Base-by-base conservation (phyloP, 2,329 filamentous ascomycete species). In the Geosmithia putterillii region DNA sequence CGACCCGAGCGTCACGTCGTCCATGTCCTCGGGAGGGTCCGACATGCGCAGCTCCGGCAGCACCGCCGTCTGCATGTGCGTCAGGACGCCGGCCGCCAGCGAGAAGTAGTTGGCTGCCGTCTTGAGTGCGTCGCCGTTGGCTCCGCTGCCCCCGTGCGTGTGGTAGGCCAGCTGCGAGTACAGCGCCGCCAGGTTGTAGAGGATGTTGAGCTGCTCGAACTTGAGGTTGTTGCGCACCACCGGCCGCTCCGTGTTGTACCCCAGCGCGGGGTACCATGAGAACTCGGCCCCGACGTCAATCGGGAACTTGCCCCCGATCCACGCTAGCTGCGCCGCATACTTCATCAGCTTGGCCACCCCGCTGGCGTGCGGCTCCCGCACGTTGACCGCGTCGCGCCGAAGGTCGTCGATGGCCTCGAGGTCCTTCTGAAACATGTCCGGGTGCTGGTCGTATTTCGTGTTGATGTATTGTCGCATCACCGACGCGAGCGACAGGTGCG, bases 381-480 rank as follows among this genome's bases (percentile, higher is more conserved):
- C 83, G 60, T 88, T 86, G 44, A 95, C 73, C n/a, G 92, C 92
- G 59, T 94, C 86, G 48, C 76, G 76, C 5, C 92, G 81, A 45
- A 96, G 68, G 41, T 77, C 71, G 58, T 96, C 88, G 55, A 98
- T 88, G 50, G 83, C 76, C 57, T 89, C 80, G 46, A 79, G 78
- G 66, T 98, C 92, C 50, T 86, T 76, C 49, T 79, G 78, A 64
- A 98, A 98, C 83, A 95, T 94, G 62, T 95, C 88, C 28, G 92
- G 90, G 59, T 95, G 90, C 61, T 98, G 92, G 63, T 96, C 90
- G 81, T 96, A 96, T 73, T 96, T 95, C 62, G 79, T 83, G 48
- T 88, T 94, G 57, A 98, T 96, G 68, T 98, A 96, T 59, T 92
- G 82, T 50, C 86, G 87, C 59, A 98, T 88, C 41, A 88, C 84